Base-by-base conservation (phyloP, 208 protist species). In the Porcisia hertigi region DNA sequence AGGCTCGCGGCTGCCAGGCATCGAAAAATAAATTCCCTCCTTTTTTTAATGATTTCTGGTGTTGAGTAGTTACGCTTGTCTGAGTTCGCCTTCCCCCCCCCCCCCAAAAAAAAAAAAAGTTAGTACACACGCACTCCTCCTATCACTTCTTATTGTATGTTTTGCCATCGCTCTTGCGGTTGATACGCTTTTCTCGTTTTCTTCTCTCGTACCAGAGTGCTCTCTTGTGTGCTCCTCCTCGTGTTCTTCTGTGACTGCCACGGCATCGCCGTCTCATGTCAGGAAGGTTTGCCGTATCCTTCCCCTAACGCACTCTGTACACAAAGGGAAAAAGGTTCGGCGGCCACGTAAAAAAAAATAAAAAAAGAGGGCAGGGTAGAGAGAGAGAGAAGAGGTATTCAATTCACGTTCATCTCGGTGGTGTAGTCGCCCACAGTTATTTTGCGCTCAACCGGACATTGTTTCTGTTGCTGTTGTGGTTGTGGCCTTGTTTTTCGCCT, bases 251-350 rank as follows among this genome's bases (percentile, higher is more conserved):
- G 73, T 43, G 54, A 23, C 53, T 43, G 30, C 45, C 23, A n/a
- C 63, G 63, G 63, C 20, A 67, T 67, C 63, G 63, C 41, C 47
- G 63, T 49, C 25, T 49, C 41, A 52, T 47, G 4, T 52, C 39
- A 73, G n/a, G 16, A 20, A 16, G n/a, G 9, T 20, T 39, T 8
- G 30, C 39, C 23, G 20, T 23, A n/a, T 36, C 47, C 20, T 67
- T n/a, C 34, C 23, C 23, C 34, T 49, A 16, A 8, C 18, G 14
- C 34, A 67, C 34, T 8, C 9, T 67, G 16, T 30, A 30, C 1
- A 65, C 8, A 45, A n/a, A 25, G 63, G 63, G 20, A 12, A 52
- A 20, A 12, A 52, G 47, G 18, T 52, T 30, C 30, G 63, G 23
- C 41, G 41, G 23, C 41, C 7, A 52, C 63, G 18, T 30, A 30